Base-by-base conservation (phyloP, 306 rosid species). In the Senna tora region DNA sequence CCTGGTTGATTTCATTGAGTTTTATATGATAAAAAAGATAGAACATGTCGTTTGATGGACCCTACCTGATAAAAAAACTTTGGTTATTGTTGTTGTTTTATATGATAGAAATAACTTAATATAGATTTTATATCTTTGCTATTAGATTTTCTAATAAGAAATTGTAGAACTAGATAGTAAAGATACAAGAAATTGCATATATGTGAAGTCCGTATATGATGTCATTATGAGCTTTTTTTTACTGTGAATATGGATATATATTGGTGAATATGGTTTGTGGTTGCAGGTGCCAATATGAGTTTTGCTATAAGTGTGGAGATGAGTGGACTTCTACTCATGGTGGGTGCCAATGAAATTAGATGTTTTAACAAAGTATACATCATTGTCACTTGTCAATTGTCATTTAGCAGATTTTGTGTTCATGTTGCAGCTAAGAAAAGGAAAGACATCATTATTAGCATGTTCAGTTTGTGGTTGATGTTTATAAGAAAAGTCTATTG, bases 251-350 rank as follows among this genome's bases (percentile, higher is more conserved):
- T 22, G 60, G 3, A 12, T 54, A 32, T 13, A 25, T 62, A 0
- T 47, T 34, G 38, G 36, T 57, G 22, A 65, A 50, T 33, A 19
- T 36, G 28, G n/a, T 62, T 47, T 66, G 49, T 36, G 34, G 22
- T 78, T 83, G 77, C 83, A 85, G 92, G 86, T 87, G 92, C 65
- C n/a, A n/a, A 0, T 73, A 16, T 36, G 72, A 87, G 65, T 87
- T 87, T 57, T 87, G 92, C 79, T 84, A 82, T 70, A 62, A 46
- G 3, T 84, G 92, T 33, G 89, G 89, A 20, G 58, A 65, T 46
- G 67, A 41, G 21, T 85, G 89, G 88, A 62, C 63, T 22, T 0
- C 1, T 9, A n/a, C 10, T 45, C 89, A 87, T 39, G 78, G 77
- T 63, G 72, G 79, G 16, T 83, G 87, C 74, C 76, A 54, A 51